These are phyloP conservation scores for Sindora glabra DNA, from an alignment of 306 rosid genomes.

Conservation along the genomic window DNA sequence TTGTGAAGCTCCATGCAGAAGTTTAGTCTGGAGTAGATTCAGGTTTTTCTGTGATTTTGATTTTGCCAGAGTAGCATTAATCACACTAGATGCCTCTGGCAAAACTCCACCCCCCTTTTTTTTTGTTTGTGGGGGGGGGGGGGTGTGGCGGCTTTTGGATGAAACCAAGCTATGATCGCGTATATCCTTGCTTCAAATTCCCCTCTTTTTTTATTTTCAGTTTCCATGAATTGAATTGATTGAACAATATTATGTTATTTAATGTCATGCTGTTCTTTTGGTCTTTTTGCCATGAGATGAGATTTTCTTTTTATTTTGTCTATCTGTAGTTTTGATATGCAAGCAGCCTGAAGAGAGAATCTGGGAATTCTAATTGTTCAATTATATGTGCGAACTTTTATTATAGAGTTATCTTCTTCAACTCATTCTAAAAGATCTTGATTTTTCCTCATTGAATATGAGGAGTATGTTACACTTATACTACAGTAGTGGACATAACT, in stretches of 20 bases:
- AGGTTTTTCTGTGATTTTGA: not conserved
- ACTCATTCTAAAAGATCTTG: not conserved
- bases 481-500: not conserved
- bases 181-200: too few relatives aligned
- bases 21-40: too few relatives aligned
- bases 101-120: too few relatives aligned
- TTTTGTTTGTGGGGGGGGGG: too few relatives aligned
- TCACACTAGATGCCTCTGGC: not conserved
- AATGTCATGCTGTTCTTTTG: not conserved
- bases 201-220: too few relatives aligned
- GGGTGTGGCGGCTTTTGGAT: too few relatives aligned
- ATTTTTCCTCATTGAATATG: not conserved
- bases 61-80: not conserved
- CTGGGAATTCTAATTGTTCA: not conserved
- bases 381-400: conserved; percentile 8
- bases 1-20: not conserved
- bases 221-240: too few relatives aligned
- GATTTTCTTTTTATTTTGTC: not conserved
- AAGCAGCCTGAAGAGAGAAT: too few relatives aligned
- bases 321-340: not conserved
- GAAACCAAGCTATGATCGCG: too few relatives aligned
- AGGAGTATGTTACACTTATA: not conserved
- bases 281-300: too few relatives aligned
- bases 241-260: not conserved
- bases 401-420: not conserved